Conservation (phyloP, 2,329 filamentous ascomycete species). For the Byssochlamys sp. region DNA sequence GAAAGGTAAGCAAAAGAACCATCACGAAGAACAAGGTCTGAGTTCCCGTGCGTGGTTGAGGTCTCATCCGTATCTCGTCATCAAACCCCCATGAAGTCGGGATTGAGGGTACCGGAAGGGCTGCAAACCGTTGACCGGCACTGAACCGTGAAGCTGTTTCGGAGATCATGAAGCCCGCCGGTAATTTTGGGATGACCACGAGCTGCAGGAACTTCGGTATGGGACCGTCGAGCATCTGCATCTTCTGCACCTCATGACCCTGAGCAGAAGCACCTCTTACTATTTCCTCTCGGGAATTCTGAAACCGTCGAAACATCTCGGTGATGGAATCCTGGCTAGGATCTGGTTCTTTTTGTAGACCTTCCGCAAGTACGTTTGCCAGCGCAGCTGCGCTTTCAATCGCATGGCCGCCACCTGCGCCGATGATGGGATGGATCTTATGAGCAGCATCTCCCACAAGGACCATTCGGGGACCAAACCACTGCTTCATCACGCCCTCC, state of each 20-base stretch:
- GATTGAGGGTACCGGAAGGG: neutral
- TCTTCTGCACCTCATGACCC: neutral
- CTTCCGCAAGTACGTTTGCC: neutral
- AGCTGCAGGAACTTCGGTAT: neutral
- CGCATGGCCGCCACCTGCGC: neutral
- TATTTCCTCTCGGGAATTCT: neutral
- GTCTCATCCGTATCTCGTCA: neutral
- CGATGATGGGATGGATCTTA: slow-evolving; percentile 1
- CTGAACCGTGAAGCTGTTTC: neutral
- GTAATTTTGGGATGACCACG: neutral
- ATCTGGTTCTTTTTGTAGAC: neutral
- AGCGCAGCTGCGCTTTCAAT: neutral
- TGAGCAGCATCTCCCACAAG: slow-evolving; percentile 11
- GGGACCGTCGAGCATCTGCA: neutral
- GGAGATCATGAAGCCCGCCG: neutral
- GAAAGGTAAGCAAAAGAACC: neutral
- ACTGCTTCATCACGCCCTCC: slow-evolving; percentile 2
- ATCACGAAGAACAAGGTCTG: neutral
- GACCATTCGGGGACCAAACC: slow-evolving; percentile 10
- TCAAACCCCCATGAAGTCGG: neutral
- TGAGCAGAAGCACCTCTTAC: neutral
- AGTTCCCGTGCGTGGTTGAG: neutral
- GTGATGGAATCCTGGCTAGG: neutral
- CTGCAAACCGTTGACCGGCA: neutral
- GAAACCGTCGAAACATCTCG: neutral